A percentile compares a stretch with the other conserved stretches of the same genome.
phyloP scores from a whole-genome alignment of 441 rosid genomes.

The Omphalea diandra region DNA sequence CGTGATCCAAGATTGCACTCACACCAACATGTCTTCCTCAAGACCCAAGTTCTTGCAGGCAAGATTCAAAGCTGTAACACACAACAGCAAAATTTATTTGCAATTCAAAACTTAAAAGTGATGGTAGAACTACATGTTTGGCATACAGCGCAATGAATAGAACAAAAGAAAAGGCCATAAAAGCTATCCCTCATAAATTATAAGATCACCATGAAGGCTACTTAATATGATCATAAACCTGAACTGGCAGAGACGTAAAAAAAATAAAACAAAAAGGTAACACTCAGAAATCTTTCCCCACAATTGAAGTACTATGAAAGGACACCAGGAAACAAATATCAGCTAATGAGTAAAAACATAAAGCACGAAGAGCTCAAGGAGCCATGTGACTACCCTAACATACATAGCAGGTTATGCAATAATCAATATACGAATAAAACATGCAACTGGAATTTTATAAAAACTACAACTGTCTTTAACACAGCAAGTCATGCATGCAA shows the following conservation, averaged over 20 bases:
- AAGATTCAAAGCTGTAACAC: slow-evolving; percentile 64
- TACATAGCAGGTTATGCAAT: background rate
- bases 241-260: background rate
- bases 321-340: too few relatives aligned
- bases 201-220: background rate
- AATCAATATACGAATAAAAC: too few relatives aligned
- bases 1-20: slow-evolving; percentile 45
- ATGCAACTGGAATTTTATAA: too few relatives aligned
- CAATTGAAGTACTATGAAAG: too few relatives aligned
- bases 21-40: slow-evolving; percentile 58
- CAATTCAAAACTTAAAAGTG: slow-evolving; percentile 39
- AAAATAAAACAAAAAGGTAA: background rate
- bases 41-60: slow-evolving; percentile 71
- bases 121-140: slow-evolving; percentile 38
- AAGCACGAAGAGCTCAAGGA: background rate
- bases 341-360: too few relatives aligned
- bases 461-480: background rate
- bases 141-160: slow-evolving; percentile 23
- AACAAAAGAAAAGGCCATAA: background rate
- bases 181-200: background rate
- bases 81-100: slow-evolving; percentile 58
- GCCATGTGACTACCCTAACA: background rate
- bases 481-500: background rate
- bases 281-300: background rate
- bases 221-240: background rate